A percentile compares a stretch with the other conserved stretches of the same genome.
phyloP scores from a whole-genome alignment of 768 basidiomycete species.

The Boletales sp. region DNA sequence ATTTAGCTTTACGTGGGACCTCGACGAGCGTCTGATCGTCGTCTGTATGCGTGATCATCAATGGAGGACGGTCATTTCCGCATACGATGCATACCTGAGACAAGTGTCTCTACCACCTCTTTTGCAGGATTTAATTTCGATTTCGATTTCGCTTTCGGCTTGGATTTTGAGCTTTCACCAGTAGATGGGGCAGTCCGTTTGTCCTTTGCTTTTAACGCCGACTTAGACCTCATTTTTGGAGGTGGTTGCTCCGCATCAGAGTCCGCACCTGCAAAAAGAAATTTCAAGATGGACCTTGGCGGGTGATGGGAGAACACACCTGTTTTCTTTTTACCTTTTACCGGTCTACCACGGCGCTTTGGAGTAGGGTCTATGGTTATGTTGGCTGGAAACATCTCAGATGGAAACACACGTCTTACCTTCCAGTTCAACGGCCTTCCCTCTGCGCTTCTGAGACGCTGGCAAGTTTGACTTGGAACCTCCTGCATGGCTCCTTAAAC shows the following conservation, averaged over 20 bases:
- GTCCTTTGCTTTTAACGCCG: constrained; percentile 8
- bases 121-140: constrained; percentile 6
- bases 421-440: neutral
- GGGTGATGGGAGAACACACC: neutral
- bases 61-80: neutral
- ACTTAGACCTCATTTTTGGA: neutral
- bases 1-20: constrained; percentile 11
- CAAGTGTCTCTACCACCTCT: constrained; percentile 3
- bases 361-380: constrained; percentile 3
- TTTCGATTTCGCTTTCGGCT: constrained; percentile 8
- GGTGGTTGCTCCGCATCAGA: constrained; percentile 2
- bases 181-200: constrained; percentile 4
- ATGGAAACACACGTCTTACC: constrained; percentile 1
- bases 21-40: constrained; percentile 28
- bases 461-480: constrained; percentile 6
- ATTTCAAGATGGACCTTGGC: neutral
- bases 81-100: constrained; percentile 12
- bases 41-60: constrained; percentile 13
- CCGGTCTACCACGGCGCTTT: constrained; percentile 12
- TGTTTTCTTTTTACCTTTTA: constrained; percentile 13
- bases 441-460: constrained; percentile 9
- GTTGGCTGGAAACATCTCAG: neutral
- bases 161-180: neutral
- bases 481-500: constrained; percentile 6
- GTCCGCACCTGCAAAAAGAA: neutral